Base-by-base conservation (phyloP, 1,284 basidiomycete species). In the Naganishia cerealis region DNA sequence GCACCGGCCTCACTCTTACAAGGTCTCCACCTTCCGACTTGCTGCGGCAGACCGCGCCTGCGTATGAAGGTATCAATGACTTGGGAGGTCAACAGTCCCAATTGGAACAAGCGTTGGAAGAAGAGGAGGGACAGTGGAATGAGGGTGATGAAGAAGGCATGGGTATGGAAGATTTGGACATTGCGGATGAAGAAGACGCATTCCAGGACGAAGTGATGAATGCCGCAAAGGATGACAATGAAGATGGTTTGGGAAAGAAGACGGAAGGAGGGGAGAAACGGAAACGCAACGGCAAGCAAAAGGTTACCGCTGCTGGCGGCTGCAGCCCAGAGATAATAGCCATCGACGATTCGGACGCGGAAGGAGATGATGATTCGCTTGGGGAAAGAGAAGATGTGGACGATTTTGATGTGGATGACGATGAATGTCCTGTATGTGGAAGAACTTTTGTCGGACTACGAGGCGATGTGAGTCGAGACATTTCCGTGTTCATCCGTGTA, bases 121-220 rank as follows among this genome's bases (percentile, higher is more conserved):
- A 63, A 21, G 67, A 65, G 65, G 67, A 71, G 68, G 76, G 62
- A 26, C 63, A 75, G n/a, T 78, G 78, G 77, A 74, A 75, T 53
- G 78, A 79, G 66, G 76, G 75, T 13, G 74, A 76, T 57, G 78
- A 79, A 58, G 78, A 79, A 68, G 78, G 77, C 1, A 79, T 79
- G 76, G 79, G 78, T 0, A 78, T 80, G 78, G 79, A 79, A n/a
- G 75, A 77, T 68, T 72, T 71, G n/a, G 73, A 72, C 10, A 73
- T 75, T 26, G 70, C 57, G 10, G 69, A 66, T 7, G 75, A 71
- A 8, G 75, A 75, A 18, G 73, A 73, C 10, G 72, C 72, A 13
- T 69, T 42, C 15, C 46, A 57, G 21, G 54, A 26, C 7, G 68
- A 59, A 10, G 46, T 42, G 59, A 33, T 39, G 59, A 40, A 38